Evolutionary conservation across 2,329 filamentous ascomycete species (phyloP), one percentile per base, ranked within the genome.

Genomic region (Nemania sp.): DNA sequence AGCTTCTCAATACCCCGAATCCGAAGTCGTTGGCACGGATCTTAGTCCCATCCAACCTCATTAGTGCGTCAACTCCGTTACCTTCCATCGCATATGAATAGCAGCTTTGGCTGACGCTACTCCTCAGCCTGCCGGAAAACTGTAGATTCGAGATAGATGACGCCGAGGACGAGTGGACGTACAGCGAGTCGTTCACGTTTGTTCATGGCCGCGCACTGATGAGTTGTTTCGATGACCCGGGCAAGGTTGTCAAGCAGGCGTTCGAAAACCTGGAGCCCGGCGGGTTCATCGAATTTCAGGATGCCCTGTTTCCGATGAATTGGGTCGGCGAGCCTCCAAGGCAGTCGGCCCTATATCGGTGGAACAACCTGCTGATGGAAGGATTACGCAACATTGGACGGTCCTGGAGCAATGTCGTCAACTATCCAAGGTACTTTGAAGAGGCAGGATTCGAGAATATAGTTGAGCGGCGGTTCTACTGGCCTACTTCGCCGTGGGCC

Each of bases 131-230:
- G 2, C 83, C 83, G 12, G 78, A 80, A 17, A 86, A 85, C 62
- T 77, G 83, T 47, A 75, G 73, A 20, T 86, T 85, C 69, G 73
- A 83, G 56, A 77, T 85, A 35, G 82, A 84, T 65, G 82, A 85
- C 67, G 76, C 80, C 7, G 81, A 84, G 67, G 76, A 81, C 59
- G 75, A 80, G 2, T 86, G 83, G 83, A 73, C 80, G 3, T 71
- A 65, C 15, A 80, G 78, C 65, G 71, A 76, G 2, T 74, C 81
- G 48, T 85, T 84, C 70, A 79, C 84, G 68, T 82, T 79, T 65
- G 79, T 86, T 58, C 82, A 85, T 68, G 74, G 76, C 32, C 78
- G 83, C 37, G 76, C 81, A 21, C 77, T 86, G 68, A 76, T 77
- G 37, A 79, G 76, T 46, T 80, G 78, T 59, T 81, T 86, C 62